Base-by-base conservation (phyloP, 495 filamentous ascomycete species). In the Neurospora sublineolata region DNA sequence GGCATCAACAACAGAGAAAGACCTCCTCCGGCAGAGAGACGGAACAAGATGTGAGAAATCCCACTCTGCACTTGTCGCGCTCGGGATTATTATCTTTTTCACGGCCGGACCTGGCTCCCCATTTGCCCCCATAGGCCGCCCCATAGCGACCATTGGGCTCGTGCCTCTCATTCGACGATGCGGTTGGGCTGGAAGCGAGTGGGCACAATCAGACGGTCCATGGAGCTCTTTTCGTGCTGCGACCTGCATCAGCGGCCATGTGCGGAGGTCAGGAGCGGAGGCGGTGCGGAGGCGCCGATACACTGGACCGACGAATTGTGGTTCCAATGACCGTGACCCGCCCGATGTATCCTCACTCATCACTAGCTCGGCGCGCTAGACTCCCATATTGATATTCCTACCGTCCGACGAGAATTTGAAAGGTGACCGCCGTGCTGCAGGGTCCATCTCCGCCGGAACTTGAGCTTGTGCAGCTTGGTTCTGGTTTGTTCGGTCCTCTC, bases 61-160 rank as follows among this genome's bases (percentile, higher is more conserved):
- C 8, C 44, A 23, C 8, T 27, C 2, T 27, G 27, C 27, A 27
- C 27, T 27, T 27, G 75, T 72, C 69, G 72, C 76, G 70, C 60
- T 67, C 71, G 68, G 75, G 74, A 72, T 76, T 78, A 79, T 78
- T 75, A 76, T 80, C 70, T 75, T 58, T 69, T 73, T 69, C 27
- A n/a, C 52, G 33, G 52, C 52, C 52, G 27, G 52, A 14, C 52
- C 68, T 16, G 37, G 37, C 64, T 64, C 52, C 52, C 52, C 52
- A 64, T 64, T 18, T 64, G 52, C 52, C 27, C 27, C 27, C 52
- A 64, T 64, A 64, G 52, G 52, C 52, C 14, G 27, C 52, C 52
- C 52, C 52, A 64, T 64, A 64, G 52, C 27, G 52, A 18, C 52
- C 52, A 74, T 78, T 77, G 76, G 76, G 77, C 76, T 76, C 52